A percentile compares a stretch with the other conserved stretches of the same genome.
Conservation (phyloP, 805 yeast species). For the Yamadazyma sp. region DNA sequence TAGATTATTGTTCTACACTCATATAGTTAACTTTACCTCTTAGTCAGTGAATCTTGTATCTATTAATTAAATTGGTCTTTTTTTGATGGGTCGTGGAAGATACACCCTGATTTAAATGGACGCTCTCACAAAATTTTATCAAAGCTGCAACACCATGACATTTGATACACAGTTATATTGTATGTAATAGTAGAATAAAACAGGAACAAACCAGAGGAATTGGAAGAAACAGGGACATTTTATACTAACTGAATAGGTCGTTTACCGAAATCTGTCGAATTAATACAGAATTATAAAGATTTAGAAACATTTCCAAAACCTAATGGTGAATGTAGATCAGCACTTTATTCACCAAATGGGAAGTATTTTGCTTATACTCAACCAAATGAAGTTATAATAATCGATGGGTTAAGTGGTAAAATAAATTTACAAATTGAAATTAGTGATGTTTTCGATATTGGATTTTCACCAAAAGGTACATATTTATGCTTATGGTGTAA, state of each 20-base stretch:
- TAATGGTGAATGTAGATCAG: constrained; percentile 53
- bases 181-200: too few relatives aligned
- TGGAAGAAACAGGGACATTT: too few relatives aligned
- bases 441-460: constrained; percentile 72
- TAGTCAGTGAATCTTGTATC: too few relatives aligned
- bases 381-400: constrained; percentile 55
- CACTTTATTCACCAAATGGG: constrained; percentile 69
- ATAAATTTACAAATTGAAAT: constrained; percentile 48
- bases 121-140: constrained; percentile 7
- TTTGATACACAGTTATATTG: constrained; percentile 15
- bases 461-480: constrained; percentile 85
- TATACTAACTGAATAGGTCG: constrained; percentile 41
- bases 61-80: too few relatives aligned
- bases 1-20: too few relatives aligned
- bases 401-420: constrained; percentile 43
- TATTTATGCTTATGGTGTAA: constrained; percentile 87
- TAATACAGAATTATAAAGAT: constrained; percentile 42
- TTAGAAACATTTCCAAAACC: constrained; percentile 35
- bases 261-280: constrained; percentile 54
- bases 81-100: constrained; percentile 5
- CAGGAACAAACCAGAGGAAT: too few relatives aligned
- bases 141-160: constrained; percentile 7
- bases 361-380: constrained; percentile 68
- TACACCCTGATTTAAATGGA: constrained; percentile 6
- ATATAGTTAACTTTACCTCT: too few relatives aligned